A percentile compares a stretch with the other conserved stretches of the same genome.
Evolutionary conservation across 2,329 filamentous ascomycete genomes (phyloP).

Genomic region (Decorospora gaudefroyi): DNA sequence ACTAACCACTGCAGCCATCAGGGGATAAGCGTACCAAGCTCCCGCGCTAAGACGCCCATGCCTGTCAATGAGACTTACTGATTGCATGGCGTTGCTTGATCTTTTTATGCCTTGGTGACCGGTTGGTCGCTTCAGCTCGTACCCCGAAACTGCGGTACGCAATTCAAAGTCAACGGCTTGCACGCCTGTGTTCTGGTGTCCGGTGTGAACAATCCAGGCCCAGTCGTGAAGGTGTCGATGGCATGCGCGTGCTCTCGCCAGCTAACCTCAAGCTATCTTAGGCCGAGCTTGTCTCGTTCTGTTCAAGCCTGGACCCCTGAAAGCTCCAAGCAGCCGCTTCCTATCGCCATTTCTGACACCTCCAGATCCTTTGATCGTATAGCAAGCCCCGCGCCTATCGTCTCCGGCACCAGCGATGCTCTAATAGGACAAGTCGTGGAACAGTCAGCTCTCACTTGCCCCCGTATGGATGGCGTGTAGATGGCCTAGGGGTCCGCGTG

Average conservation of each 20-base stretch:
- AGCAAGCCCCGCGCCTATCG: slow-evolving; percentile 24
- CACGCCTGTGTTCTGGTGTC: neutral
- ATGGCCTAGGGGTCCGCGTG: slow-evolving; percentile 22
- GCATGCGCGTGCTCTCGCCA: slow-evolving; percentile 8
- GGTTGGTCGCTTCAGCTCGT: neutral
- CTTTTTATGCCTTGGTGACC: neutral
- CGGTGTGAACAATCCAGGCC: slow-evolving; percentile 11
- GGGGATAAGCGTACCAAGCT: slow-evolving; percentile 31
- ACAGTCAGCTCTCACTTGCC: slow-evolving; percentile 20
- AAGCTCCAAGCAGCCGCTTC: slow-evolving; percentile 18
- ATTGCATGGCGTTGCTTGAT: slow-evolving; percentile 36
- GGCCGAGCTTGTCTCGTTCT: slow-evolving; percentile 10
- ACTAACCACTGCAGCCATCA: slow-evolving; percentile 16
- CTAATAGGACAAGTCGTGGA: slow-evolving; percentile 16
- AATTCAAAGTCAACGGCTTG: neutral
- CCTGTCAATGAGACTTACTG: slow-evolving; percentile 16
- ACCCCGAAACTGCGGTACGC: neutral
- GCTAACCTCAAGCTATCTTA: slow-evolving; percentile 13
- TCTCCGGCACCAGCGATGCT: slow-evolving; percentile 6
- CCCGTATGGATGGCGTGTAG: slow-evolving; percentile 17
- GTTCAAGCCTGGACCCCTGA: slow-evolving; percentile 13
- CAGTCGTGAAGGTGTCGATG: slow-evolving; percentile 11
- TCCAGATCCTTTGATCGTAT: slow-evolving; percentile 25
- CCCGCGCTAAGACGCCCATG: slow-evolving; percentile 22
- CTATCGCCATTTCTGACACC: slow-evolving; percentile 21